Conservation (phyloP, 352 stramenopile genomes). For the Pilasporangium apinafurcum region DNA sequence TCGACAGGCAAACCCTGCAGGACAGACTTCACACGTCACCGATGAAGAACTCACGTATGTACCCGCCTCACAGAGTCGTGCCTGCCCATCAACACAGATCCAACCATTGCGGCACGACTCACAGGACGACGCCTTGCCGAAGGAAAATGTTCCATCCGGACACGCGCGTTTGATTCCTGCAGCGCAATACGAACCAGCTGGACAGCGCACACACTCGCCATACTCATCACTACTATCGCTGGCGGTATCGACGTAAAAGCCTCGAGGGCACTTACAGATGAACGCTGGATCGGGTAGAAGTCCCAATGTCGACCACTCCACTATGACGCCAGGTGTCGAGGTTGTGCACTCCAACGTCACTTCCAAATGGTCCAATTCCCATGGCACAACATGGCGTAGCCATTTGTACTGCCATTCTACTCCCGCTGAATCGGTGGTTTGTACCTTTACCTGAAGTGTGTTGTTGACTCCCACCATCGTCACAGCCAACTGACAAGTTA, state of each 20-base stretch:
- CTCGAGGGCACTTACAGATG: slow-evolving; percentile 46
- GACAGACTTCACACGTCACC: slow-evolving; percentile 33
- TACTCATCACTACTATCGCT: background rate
- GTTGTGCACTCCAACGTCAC: slow-evolving; percentile 38
- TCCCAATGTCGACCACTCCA: slow-evolving; percentile 48
- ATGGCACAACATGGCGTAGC: slow-evolving; percentile 19
- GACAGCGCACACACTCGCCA: slow-evolving; percentile 37
- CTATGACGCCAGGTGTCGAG: slow-evolving; percentile 10
- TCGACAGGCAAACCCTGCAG: slow-evolving; percentile 42
- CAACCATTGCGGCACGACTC: slow-evolving; percentile 50
- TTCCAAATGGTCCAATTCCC: slow-evolving; percentile 24
- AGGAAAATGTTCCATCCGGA: slow-evolving; percentile 43
- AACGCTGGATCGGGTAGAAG: slow-evolving; percentile 49
- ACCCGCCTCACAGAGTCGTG: slow-evolving; percentile 42
- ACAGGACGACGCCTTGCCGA: slow-evolving; percentile 42
- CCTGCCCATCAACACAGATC: slow-evolving; percentile 53
- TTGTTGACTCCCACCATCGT: slow-evolving; percentile 16
- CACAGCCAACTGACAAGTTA: slow-evolving; percentile 18
- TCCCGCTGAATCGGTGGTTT: background rate
- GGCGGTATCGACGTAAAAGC: slow-evolving; percentile 37
- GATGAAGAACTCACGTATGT: slow-evolving; percentile 35
- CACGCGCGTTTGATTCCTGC: slow-evolving; percentile 47
- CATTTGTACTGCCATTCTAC: slow-evolving; percentile 31
- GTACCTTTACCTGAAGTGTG: slow-evolving; percentile 3
- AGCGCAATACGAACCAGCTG: slow-evolving; percentile 48